Evolutionary conservation across 2,329 filamentous ascomycete genomes (phyloP).

Genomic region (Allantophomopsis lycopodina): DNA sequence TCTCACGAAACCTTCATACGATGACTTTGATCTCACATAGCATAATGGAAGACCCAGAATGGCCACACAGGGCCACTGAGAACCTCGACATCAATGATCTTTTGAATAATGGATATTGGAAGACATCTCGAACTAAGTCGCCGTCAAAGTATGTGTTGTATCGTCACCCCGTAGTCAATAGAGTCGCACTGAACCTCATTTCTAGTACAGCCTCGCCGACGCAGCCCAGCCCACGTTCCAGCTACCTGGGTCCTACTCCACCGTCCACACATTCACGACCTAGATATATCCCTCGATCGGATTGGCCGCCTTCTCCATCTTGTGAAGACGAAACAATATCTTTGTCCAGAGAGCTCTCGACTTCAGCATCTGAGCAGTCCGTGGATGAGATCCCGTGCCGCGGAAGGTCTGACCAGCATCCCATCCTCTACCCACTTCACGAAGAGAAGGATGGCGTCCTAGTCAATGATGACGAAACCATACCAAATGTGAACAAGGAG

Average conservation of each 20-base stretch:
- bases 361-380: slow-evolving; percentile 5
- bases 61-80: not conserved
- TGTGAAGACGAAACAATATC: slow-evolving; percentile 1
- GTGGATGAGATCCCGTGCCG: slow-evolving; percentile 42
- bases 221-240: not conserved
- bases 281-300: not conserved
- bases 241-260: not conserved
- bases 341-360: not conserved
- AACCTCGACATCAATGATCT: not conserved
- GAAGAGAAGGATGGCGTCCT: slow-evolving; percentile 3
- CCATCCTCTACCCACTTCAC: slow-evolving; percentile 32
- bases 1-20: too few species aligned
- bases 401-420: slow-evolving; percentile 55
- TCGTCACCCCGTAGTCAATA: not conserved
- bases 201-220: not conserved
- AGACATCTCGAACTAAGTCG: slow-evolving; percentile 5
- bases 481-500: not conserved
- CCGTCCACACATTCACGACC: not conserved
- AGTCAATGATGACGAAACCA: slow-evolving; percentile 6
- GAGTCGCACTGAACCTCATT: not conserved
- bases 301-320: not conserved
- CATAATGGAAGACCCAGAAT: not conserved
- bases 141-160: not conserved
- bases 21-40: too few species aligned
- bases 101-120: slow-evolving; percentile 11